These are phyloP conservation scores for Paramecium biaurelia DNA, from an alignment of 73 alveolate genomes.

Conservation along the genomic window DNA sequence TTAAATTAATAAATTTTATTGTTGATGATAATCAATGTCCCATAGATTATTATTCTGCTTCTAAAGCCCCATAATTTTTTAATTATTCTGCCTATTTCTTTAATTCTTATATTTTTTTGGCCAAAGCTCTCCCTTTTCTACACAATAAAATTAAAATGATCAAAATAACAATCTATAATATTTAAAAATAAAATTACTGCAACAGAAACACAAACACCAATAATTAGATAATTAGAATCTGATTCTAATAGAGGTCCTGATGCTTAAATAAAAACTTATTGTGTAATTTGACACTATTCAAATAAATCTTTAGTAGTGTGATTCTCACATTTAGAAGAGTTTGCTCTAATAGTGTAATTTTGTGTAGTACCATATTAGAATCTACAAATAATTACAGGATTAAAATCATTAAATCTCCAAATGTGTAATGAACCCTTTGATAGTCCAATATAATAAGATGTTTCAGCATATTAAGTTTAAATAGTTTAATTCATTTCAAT, in stretches of 20 bases:
- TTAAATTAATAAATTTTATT: background rate
- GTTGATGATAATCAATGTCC: background rate
- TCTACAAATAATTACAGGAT: conserved; percentile 11
- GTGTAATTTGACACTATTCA: background rate
- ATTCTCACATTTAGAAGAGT: background rate
- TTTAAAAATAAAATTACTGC: background rate
- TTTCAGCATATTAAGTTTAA: background rate
- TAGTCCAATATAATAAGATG: conserved; percentile 4
- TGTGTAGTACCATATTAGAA: background rate
- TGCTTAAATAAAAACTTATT: background rate
- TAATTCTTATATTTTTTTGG: background rate
- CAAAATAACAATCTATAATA: background rate
- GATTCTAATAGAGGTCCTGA: conserved; percentile 40
- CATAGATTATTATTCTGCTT: conserved; percentile 33
- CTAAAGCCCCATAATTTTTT: conserved; percentile 16
- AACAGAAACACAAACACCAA: background rate
- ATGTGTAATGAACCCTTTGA: background rate
- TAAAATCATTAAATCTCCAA: conserved; percentile 1
- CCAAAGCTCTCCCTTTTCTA: background rate
- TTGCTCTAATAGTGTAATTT: background rate
- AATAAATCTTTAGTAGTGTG: background rate
- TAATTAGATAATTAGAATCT: background rate
- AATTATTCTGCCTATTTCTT: background rate
- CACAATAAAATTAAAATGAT: background rate
- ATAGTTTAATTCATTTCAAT: background rate